These are phyloP conservation scores for Kockovaella imperatae DNA, from an alignment of 768 basidiomycete species.

Conservation along the genomic window DNA sequence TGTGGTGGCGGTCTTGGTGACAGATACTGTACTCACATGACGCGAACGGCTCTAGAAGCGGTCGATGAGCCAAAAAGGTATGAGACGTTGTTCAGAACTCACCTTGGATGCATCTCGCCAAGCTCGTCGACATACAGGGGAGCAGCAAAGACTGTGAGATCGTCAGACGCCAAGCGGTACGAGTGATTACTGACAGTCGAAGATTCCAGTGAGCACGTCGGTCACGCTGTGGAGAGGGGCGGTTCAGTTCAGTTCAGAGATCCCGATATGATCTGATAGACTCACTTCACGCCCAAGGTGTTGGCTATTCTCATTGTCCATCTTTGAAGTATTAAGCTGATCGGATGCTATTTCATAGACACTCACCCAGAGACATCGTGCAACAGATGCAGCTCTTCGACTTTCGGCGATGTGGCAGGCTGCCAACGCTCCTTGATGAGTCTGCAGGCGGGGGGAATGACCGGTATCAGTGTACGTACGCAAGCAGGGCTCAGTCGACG, in stretches of 20 bases:
- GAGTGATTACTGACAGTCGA: slow-evolving; percentile 28
- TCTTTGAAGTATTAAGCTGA: background rate
- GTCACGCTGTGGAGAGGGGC: slow-evolving; percentile 18
- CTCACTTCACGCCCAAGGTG: slow-evolving; percentile 24
- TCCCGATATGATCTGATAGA: background rate
- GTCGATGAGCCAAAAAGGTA: too few species aligned
- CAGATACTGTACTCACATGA: slow-evolving; percentile 13
- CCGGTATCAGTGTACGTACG: too few species aligned
- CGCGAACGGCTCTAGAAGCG: slow-evolving; percentile 17
- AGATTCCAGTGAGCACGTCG: slow-evolving; percentile 24
- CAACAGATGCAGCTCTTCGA: slow-evolving; percentile 26
- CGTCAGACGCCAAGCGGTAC: too few species aligned
- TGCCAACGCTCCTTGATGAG: slow-evolving; percentile 27
- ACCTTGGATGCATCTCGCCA: slow-evolving; percentile 30
- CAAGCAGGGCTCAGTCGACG: background rate
- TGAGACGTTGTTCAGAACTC: too few species aligned
- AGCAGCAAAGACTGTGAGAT: slow-evolving; percentile 21
- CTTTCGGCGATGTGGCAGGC: slow-evolving; percentile 24
- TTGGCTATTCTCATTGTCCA: slow-evolving; percentile 25
- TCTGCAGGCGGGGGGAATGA: too few species aligned
- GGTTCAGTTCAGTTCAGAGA: too few species aligned
- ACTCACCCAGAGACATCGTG: slow-evolving; percentile 21
- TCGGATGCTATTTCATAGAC: background rate
- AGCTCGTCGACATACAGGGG: slow-evolving; percentile 31
- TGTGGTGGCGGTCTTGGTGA: background rate